These are phyloP conservation scores for Paecilomyces formosus DNA, from an alignment of 2,329 filamentous ascomycete genomes.

Conservation along the genomic window DNA sequence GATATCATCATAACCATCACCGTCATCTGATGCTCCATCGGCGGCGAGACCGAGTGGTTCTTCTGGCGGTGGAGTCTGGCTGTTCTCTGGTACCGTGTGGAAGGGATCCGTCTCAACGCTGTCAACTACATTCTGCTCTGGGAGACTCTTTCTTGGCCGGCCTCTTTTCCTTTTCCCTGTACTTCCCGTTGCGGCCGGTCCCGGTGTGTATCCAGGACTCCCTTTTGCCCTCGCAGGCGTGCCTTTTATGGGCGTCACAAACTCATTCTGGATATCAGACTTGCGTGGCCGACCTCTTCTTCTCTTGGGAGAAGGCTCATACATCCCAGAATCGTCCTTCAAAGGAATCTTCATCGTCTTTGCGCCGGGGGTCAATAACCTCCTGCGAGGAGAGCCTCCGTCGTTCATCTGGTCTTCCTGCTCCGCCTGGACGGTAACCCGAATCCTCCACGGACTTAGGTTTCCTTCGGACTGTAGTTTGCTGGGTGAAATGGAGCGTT, in stretches of 20 bases:
- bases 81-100: conserved; percentile 7
- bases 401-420: conserved; percentile 32
- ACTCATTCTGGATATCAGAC: conserved; percentile 23
- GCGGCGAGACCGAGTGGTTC: conserved; percentile 22
- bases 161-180: conserved; percentile 28
- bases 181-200: conserved; percentile 16
- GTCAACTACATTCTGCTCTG: conserved; percentile 11
- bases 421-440: conserved; percentile 41
- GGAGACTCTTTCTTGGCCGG: conserved; percentile 29
- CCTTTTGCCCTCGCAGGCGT: conserved; percentile 24
- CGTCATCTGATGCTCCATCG: conserved; percentile 18
- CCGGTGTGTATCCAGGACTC: conserved; percentile 24
- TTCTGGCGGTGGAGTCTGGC: background rate
- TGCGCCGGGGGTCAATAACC: conserved; percentile 19
- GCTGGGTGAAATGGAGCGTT: conserved; percentile 28
- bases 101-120: conserved; percentile 15
- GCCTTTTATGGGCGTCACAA: conserved; percentile 26
- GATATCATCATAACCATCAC: conserved; percentile 12
- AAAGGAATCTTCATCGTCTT: conserved; percentile 36
- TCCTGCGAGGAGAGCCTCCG: conserved; percentile 23
- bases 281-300: conserved; percentile 37
- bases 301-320: conserved; percentile 31
- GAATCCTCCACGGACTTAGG: conserved; percentile 41
- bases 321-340: conserved; percentile 25
- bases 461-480: conserved; percentile 31